Base-by-base conservation (phyloP, 495 filamentous ascomycete genomes). In the Pyrenopolyporus hunteri region DNA sequence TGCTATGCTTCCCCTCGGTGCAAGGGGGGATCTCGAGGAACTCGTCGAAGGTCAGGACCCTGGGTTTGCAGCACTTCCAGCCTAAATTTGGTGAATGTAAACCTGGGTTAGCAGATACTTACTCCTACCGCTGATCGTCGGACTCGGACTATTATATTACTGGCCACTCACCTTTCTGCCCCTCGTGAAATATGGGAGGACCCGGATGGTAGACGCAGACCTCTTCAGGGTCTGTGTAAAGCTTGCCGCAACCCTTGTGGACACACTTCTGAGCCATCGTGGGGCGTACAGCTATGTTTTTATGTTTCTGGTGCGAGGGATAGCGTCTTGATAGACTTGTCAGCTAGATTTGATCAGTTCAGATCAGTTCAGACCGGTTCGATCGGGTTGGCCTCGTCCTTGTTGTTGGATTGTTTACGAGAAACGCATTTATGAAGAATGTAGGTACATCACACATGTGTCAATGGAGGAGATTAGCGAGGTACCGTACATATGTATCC, bases 61-160 rank as follows among this genome's bases (percentile, higher is more conserved):
- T 89, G 54, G 93, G 89, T 79, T 97, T 99, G 83, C 94, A 99
- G 79, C 94, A 99, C 80, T 96, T 97, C 94, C 94, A 99, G 67
- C 94, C 94, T 97, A 72, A 10, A 50, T 39, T 2, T 33, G 14
- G 23, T 6, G 32, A 31, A 36, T 17, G 14, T 22, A 9, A 11
- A 7, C 9, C 23, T 23, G 0, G 22, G 46, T 59, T 32, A 54
- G 35, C 17, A 9, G 36, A 51, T 45, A n/a, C 8, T 28, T 45
- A n/a, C 8, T 28, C 25, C 39, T 46, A 23, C 9, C 16, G 36
- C 17, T 44, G 28, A 32, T 26, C 11, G 9, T 20, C 8, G 7
- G 31, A 29, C 22, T 14, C 13, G n/a, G n/a, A n/a, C n/a, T n/a
- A n/a, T 2, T 6, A 40, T 23, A 23, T 51, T 13, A 57, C 56